phyloP scores from a whole-genome alignment of 2,329 filamentous ascomycete species.

The Bipolaris sorokiniana region DNA sequence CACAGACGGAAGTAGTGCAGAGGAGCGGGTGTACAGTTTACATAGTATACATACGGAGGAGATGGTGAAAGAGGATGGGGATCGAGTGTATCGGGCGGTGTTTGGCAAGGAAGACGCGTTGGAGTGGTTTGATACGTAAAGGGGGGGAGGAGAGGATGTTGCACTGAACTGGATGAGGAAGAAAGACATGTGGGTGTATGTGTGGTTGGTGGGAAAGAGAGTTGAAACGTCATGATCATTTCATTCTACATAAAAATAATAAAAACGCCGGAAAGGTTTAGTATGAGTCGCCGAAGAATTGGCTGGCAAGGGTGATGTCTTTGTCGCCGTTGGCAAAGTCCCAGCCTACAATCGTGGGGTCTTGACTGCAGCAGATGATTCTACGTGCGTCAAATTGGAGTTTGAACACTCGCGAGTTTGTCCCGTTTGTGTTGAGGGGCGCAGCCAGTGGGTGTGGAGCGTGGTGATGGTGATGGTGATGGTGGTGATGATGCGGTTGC shows the following conservation, averaged over 20 bases:
- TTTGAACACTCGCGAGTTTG: conserved; percentile 81
- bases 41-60: conserved; percentile 47
- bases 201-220: too few species aligned
- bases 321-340: conserved; percentile 90
- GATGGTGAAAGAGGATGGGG: conserved; percentile 36
- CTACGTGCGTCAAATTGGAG: conserved; percentile 92
- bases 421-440: conserved; percentile 40
- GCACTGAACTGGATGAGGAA: too few species aligned
- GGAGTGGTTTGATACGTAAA: conserved; percentile 46
- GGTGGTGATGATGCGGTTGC: conserved; percentile 26
- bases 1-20: conserved; percentile 39
- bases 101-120: conserved; percentile 39
- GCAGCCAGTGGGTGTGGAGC: conserved; percentile 36
- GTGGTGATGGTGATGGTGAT: conserved; percentile 42
- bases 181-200: too few species aligned
- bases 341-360: conserved; percentile 92
- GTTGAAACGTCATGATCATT: too few species aligned
- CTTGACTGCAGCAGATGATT: conserved; percentile 94
- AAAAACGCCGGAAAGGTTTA: conserved; percentile 3
- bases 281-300: conserved; percentile 70
- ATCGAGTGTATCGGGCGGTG: conserved; percentile 41
- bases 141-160: too few species aligned
- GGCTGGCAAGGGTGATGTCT: conserved; percentile 76
- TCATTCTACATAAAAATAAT: not conserved
- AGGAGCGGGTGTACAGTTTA: conserved; percentile 42